Evolutionary conservation across 106 monocot genomes (phyloP).

Genomic region (Narthecium ossifragum): DNA sequence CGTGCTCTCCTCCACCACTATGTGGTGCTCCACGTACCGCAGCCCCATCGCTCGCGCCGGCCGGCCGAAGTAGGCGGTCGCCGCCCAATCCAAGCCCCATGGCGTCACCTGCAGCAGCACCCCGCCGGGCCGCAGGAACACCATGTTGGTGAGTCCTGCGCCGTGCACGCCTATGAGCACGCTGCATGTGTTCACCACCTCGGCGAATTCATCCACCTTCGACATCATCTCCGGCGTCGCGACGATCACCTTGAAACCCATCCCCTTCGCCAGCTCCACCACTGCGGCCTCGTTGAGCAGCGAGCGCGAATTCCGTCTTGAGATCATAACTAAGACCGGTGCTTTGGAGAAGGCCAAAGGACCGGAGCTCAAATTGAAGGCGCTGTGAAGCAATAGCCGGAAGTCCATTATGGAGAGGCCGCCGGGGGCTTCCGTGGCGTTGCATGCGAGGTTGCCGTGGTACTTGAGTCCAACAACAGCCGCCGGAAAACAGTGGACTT

Average conservation of each 20-base stretch:
- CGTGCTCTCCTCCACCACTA: slow-evolving; percentile 52
- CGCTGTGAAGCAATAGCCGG: slow-evolving; percentile 17
- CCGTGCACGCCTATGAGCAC: slow-evolving; percentile 80
- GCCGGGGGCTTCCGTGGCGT: slow-evolving; percentile 23
- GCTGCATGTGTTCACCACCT: slow-evolving; percentile 42
- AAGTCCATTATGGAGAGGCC: slow-evolving; percentile 28
- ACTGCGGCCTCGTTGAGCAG: slow-evolving; percentile 49
- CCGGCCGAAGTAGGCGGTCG: slow-evolving; percentile 26
- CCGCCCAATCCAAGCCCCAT: slow-evolving; percentile 46
- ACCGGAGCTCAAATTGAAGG: slow-evolving; percentile 1
- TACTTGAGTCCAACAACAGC: slow-evolving; percentile 48
- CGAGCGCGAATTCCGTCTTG: slow-evolving; percentile 34
- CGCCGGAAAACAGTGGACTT: slow-evolving; percentile 46
- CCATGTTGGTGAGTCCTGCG: slow-evolving; percentile 67
- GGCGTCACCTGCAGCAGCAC: slow-evolving; percentile 73
- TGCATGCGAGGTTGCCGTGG: slow-evolving; percentile 37
- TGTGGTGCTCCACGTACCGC: slow-evolving; percentile 49
- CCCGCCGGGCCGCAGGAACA: slow-evolving; percentile 40
- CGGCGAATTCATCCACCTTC: slow-evolving; percentile 28
- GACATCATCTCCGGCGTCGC: slow-evolving; percentile 11
- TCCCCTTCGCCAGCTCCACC: slow-evolving; percentile 13
- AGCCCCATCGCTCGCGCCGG: slow-evolving; percentile 34
- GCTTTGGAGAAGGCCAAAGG: not conserved
- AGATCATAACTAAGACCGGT: slow-evolving; percentile 42
- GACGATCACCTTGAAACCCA: slow-evolving; percentile 46